A percentile compares a stretch with the other conserved stretches of the same genome.
phyloP scores from a whole-genome alignment of 75 land plant species.

The Chamaecyparis obtusa region DNA sequence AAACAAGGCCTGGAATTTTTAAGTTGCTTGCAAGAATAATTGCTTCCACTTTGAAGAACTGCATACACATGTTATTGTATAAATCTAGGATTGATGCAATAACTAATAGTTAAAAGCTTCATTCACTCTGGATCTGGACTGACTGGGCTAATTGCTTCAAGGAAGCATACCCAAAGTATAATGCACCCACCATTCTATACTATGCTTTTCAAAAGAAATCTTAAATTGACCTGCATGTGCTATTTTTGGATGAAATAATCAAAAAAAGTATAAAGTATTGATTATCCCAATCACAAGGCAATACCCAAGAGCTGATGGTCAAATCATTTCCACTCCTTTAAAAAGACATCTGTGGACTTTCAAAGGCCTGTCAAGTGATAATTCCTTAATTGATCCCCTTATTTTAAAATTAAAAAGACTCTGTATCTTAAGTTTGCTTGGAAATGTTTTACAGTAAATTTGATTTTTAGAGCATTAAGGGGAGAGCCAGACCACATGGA shows the following conservation, averaged over 20 bases:
- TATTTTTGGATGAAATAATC: not conserved
- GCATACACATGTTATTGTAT: not conserved
- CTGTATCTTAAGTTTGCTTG: not conserved
- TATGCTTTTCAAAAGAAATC: not conserved
- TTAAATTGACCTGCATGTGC: not conserved
- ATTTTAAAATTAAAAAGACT: not conserved
- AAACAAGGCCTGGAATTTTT: not conserved
- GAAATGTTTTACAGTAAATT: not conserved
- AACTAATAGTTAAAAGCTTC: not conserved
- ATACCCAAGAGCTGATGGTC: not conserved
- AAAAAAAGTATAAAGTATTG: not conserved
- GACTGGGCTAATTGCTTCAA: not conserved
- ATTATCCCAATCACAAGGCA: not conserved
- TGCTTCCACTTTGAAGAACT: not conserved
- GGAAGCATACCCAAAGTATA: not conserved
- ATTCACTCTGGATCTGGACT: not conserved
- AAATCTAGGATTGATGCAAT: not conserved
- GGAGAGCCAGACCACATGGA: not conserved
- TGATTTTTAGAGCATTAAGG: not conserved
- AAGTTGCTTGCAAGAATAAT: not conserved
- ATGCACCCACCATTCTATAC: not conserved
- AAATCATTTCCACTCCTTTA: not conserved
- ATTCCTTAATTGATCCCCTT: not conserved
- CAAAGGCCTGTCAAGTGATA: not conserved
- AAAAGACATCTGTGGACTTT: not conserved